These are phyloP conservation scores for Citrullus mucosospermus DNA, from an alignment of 306 rosid species.

Conservation along the genomic window DNA sequence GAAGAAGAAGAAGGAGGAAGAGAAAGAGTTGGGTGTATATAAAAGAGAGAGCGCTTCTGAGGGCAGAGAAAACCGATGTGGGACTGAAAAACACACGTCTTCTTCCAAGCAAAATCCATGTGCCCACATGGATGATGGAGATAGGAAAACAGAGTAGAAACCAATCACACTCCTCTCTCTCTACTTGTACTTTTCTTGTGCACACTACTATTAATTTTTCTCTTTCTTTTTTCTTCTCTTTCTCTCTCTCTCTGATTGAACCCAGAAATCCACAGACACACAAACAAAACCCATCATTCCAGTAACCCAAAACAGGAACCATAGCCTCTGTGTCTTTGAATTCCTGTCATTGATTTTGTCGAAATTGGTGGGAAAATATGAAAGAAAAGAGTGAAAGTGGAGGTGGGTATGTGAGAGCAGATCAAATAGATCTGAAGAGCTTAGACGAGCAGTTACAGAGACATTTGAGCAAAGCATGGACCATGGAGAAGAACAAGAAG, in stretches of 20 bases:
- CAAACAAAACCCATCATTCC: neutral
- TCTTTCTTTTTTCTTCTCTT: neutral
- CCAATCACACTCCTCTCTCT: neutral
- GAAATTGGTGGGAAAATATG: slow-evolving; percentile 21
- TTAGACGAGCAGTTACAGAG: slow-evolving; percentile 95
- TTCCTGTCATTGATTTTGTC: neutral
- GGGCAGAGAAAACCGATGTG: slow-evolving; percentile 19
- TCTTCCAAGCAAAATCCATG: slow-evolving; percentile 90
- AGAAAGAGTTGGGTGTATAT: neutral
- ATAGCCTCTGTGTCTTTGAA: neutral
- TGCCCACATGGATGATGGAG: slow-evolving; percentile 75
- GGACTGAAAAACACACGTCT: slow-evolving; percentile 69
- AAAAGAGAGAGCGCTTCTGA: neutral
- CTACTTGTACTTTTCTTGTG: slow-evolving; percentile 10
- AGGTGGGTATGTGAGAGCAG: slow-evolving; percentile 82
- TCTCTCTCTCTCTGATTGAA: neutral
- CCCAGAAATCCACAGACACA: neutral
- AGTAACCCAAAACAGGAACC: neutral
- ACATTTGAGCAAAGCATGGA: slow-evolving; percentile 81
- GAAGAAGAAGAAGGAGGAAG: neutral
- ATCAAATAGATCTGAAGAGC: slow-evolving; percentile 98
- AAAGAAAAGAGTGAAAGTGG: slow-evolving; percentile 77
- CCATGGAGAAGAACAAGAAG: slow-evolving; percentile 84
- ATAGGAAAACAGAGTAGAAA: slow-evolving; percentile 8
- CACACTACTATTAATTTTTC: slow-evolving; percentile 22